Percentiles rank a stretch among this genome's conserved stretches.
Conservation (phyloP, 2,329 filamentous ascomycete species). For the Hypomyces perniciosus region DNA sequence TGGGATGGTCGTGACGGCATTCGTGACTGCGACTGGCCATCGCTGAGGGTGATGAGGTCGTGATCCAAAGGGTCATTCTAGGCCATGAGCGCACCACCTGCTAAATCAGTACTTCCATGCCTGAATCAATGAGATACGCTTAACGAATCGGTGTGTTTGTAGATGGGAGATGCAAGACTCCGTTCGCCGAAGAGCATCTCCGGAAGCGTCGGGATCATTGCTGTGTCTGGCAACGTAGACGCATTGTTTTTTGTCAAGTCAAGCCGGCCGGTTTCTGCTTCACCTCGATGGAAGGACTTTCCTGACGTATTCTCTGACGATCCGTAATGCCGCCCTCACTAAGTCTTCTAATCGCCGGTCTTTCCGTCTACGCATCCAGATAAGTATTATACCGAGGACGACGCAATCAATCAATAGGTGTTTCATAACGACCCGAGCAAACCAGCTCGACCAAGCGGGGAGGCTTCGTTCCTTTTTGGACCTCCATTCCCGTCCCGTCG, state of each 20-base stretch:
- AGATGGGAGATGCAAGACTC: no score
- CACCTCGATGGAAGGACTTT: constrained; percentile 54
- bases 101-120: no score
- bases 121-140: no score
- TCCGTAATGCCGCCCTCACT: constrained; percentile 56
- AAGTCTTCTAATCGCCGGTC: constrained; percentile 68
- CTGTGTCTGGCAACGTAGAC: no score
- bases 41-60: no score
- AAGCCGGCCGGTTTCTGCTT: constrained; percentile 15
- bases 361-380: constrained; percentile 67
- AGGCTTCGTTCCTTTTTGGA: constrained; percentile 58
- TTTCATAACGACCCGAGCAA: constrained; percentile 63
- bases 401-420: constrained; percentile 69
- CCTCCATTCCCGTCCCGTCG: constrained; percentile 65
- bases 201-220: no score
- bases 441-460: constrained; percentile 64
- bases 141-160: no score
- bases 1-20: background rate
- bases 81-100: no score
- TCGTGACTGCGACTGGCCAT: background rate
- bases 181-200: no score
- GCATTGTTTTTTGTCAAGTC: no score
- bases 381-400: constrained; percentile 56
- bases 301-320: constrained; percentile 53
- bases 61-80: no score